Base-by-base conservation (phyloP, 805 yeast species). In the Starmerella davenportii region DNA sequence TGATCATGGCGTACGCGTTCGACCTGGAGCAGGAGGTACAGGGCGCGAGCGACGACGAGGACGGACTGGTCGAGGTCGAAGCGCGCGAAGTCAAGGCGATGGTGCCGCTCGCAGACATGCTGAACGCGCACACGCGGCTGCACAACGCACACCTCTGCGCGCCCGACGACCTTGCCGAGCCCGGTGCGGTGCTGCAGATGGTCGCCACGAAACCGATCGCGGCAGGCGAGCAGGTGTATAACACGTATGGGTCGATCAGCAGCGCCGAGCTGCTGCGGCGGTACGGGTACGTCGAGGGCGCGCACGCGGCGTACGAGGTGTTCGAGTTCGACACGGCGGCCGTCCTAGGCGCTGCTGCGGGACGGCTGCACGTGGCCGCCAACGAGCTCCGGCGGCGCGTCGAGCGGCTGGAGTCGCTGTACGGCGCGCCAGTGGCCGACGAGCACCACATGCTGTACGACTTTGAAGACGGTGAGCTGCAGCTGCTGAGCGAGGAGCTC, bases 71-170 rank as follows among this genome's bases (percentile, higher is more conserved):
- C 28, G 64, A 60, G 23, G 69, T 63, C 21, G 57, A 53, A 4
- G 56, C 54, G 7, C 56, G 42, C 2, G 52, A 43, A 4, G 60
- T 67, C 46, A 85, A 85, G 54, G 76, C 92, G 1, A 77, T 90
- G 93, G 82, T 85, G 3, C 94, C 96, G 0, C 61, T 84, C 34
- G 96, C 96, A 0, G 98, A 87, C 53, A 74, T 81, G 18, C 60
- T 90, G 43, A 87, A 90, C 53, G 81, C 95, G 1, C 90, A 85
- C 52, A 78, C 93, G 1, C 65, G 66, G 7, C 61, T 68, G 15
- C 73, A 73, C 50, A 87, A 87, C 55, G 94, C 95, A 5, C 68
- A 74, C 41, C 59, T 84, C 43, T 66, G 65, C 31, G 72, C 72
- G 44, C 61, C 64, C 17, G 56, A 58, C 9, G 36, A 30, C n/a